These are phyloP conservation scores for Corniculantispora saksenae DNA, from an alignment of 2,329 filamentous ascomycete genomes.

Conservation along the genomic window DNA sequence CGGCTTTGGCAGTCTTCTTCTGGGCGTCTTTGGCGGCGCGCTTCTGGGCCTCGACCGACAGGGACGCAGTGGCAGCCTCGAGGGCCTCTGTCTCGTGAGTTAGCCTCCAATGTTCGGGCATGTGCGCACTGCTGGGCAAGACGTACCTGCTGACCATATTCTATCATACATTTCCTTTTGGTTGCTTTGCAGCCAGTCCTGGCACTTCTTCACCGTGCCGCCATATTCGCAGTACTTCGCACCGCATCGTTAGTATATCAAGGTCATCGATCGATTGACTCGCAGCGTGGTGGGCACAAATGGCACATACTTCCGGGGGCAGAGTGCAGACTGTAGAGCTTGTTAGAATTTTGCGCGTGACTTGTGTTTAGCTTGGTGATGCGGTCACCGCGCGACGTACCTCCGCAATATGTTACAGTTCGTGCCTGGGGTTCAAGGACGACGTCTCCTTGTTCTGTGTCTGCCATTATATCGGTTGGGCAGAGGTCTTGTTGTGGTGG, in stretches of 20 bases:
- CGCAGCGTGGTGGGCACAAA: constrained; percentile 11
- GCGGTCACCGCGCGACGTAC: constrained; percentile 42
- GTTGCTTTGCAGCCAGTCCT: constrained; percentile 85
- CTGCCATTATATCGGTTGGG: constrained; percentile 49
- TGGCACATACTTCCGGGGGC: constrained; percentile 57
- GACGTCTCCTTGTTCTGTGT: constrained; percentile 49
- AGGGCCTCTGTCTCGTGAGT: constrained; percentile 64
- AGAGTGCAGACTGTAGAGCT: constrained; percentile 58
- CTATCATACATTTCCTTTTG: constrained; percentile 72
- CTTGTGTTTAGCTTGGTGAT: not conserved
- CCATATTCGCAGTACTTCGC: constrained; percentile 96
- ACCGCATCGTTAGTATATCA: constrained; percentile 23
- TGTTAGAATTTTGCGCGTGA: constrained; percentile 12
- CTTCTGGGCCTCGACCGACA: constrained; percentile 90
- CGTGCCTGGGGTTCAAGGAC: constrained; percentile 51
- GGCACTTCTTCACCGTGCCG: constrained; percentile 93
- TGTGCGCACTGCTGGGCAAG: not conserved
- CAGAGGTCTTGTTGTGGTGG: not conserved
- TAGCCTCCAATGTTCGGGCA: not conserved
- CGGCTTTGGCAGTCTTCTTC: constrained; percentile 95
- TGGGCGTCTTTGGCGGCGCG: constrained; percentile 93
- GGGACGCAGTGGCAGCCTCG: constrained; percentile 78
- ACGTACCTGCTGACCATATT: constrained; percentile 83
- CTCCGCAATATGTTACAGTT: constrained; percentile 58
- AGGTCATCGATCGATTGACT: constrained; percentile 16